phyloP scores from a whole-genome alignment of 2,329 filamentous ascomycete species.

The Capronia epimyces region DNA sequence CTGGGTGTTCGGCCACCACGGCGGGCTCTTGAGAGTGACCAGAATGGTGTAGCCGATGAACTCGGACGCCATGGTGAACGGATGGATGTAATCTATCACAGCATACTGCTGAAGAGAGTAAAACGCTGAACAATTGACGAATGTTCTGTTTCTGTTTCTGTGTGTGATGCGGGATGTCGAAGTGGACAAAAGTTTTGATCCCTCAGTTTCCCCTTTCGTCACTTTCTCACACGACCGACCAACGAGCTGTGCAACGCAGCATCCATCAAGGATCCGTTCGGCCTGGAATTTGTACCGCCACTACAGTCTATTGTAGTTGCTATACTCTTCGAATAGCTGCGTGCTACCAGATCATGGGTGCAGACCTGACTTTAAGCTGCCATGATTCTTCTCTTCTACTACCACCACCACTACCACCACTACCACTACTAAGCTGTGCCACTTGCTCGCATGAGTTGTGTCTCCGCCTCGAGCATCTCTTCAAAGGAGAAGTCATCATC shows the following conservation, averaged over 20 bases:
- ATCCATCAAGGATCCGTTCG: background rate
- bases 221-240: slow-evolving; percentile 8
- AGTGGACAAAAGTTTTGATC: background rate
- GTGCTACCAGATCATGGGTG: background rate
- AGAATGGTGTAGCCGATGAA: slow-evolving; percentile 73
- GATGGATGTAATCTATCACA: slow-evolving; percentile 3
- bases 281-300: background rate
- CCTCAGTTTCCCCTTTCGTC: slow-evolving; percentile 16
- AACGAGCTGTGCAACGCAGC: background rate
- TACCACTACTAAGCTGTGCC: background rate
- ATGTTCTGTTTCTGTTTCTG: background rate
- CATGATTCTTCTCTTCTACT: background rate
- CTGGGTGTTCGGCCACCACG: slow-evolving; percentile 46
- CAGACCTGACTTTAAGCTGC: background rate
- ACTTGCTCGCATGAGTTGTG: slow-evolving; percentile 8
- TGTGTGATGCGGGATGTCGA: background rate
- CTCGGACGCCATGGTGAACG: slow-evolving; percentile 54
- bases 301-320: background rate
- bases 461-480: slow-evolving; percentile 21
- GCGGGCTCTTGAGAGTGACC: slow-evolving; percentile 64
- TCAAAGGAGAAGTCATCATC: slow-evolving; percentile 33
- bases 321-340: background rate
- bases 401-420: background rate
- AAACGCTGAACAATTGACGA: background rate
- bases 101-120: background rate